Percentiles rank a stretch among this genome's conserved stretches.
Evolutionary conservation across 768 basidiomycete species (phyloP).

Genomic region (Kondoa malvinella): DNA sequence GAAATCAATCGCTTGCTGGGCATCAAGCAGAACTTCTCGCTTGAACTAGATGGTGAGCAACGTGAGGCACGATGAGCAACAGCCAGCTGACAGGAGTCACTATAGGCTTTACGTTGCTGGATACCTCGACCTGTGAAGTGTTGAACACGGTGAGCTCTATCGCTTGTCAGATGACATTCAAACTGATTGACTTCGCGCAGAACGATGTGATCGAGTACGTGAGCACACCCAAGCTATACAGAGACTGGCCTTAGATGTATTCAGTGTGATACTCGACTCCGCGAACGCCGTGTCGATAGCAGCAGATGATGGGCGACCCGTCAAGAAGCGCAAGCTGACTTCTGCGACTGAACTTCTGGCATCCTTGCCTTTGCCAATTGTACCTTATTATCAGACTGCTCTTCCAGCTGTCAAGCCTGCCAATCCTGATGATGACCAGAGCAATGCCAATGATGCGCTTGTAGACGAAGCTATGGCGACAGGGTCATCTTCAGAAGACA

Average conservation of each 20-base stretch:
- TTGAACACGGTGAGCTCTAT: neutral
- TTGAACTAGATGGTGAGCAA: neutral
- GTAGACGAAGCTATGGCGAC: neutral
- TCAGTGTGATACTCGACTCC: too few species aligned
- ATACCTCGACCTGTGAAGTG: neutral
- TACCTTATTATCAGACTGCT: neutral
- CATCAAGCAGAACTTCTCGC: neutral
- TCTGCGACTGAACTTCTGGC: neutral
- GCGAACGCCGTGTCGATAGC: too few species aligned
- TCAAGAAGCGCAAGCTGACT: neutral
- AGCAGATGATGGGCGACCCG: neutral
- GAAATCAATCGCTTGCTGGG: neutral
- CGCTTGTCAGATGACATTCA: neutral
- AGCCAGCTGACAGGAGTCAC: too few species aligned
- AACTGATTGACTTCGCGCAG: neutral
- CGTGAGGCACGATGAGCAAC: too few species aligned
- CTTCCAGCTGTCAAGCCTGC: neutral
- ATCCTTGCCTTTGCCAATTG: neutral
- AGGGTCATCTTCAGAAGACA: neutral
- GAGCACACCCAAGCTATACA: too few species aligned
- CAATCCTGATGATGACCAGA: neutral
- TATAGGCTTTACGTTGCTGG: neutral
- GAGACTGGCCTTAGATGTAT: too few species aligned
- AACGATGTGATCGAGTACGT: neutral
- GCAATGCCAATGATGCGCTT: neutral